Evolutionary conservation across 2,329 filamentous ascomycete genomes (phyloP).

Genomic region (Talaromyces sp.): DNA sequence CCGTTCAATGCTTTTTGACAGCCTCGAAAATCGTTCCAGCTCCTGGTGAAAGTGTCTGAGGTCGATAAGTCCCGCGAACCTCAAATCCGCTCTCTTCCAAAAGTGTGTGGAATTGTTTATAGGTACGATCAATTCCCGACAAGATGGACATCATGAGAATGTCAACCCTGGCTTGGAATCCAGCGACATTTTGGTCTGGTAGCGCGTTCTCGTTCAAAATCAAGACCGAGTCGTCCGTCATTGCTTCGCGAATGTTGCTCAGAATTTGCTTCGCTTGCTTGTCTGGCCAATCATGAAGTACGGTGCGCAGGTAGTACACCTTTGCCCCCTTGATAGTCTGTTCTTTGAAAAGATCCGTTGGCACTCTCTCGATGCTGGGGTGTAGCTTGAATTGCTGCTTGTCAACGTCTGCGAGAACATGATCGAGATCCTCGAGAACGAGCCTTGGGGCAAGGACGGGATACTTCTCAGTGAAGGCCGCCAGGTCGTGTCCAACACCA

Average conservation of each 20-base stretch:
- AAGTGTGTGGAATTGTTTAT: constrained; percentile 24
- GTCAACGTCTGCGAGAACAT: constrained; percentile 2
- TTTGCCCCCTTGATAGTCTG: not conserved
- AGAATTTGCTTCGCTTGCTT: constrained; percentile 22
- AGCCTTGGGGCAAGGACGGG: not conserved
- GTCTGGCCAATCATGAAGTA: constrained; percentile 30
- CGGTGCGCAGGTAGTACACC: constrained; percentile 27
- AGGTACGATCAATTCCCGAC: constrained; percentile 22
- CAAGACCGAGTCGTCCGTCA: constrained; percentile 24
- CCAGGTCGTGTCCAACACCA: constrained; percentile 8
- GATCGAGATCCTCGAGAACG: constrained; percentile 2
- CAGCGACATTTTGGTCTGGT: not conserved
- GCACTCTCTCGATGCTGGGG: constrained; percentile 19
- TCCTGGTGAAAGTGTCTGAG: not conserved
- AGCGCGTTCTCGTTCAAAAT: not conserved
- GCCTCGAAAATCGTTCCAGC: not conserved
- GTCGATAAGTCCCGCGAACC: not conserved
- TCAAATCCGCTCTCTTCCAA: constrained; percentile 21
- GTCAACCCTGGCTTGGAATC: constrained; percentile 16
- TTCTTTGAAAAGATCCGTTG: not conserved
- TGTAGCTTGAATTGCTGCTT: constrained; percentile 21
- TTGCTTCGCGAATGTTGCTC: constrained; percentile 21
- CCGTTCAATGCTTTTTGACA: not conserved
- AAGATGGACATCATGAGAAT: constrained; percentile 24
- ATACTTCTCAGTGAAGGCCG: not conserved